Base-by-base conservation (phyloP, 1,284 basidiomycete genomes). In the Ustilago tritici region DNA sequence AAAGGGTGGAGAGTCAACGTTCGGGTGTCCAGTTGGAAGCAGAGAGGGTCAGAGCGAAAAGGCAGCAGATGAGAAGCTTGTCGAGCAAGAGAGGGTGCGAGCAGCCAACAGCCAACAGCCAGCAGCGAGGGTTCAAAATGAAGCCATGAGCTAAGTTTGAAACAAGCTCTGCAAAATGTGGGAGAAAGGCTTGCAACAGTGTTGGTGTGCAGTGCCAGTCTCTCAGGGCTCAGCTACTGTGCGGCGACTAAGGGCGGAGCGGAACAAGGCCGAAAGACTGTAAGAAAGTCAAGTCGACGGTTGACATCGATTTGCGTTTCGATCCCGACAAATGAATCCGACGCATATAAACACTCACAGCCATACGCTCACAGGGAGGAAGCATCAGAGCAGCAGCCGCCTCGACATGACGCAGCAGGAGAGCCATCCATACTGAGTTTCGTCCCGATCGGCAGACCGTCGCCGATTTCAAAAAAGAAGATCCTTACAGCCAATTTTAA, bases 261-360 rank as follows among this genome's bases (percentile, higher is more conserved):
- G 12, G 50, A 52, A 12, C 23, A 3, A 50, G 31, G 14, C 8
- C 49, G 49, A 50, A 31, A 12, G 35, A 54, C 52, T 35, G 23
- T 28, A 28, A 28, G 23, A 28, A 28, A 28, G 23, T 28, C 23
- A 54, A 15, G n/a, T 40, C 35, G 54, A 46, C 43, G 8, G 41
- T 57, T 47, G 56, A 47, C 56, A 34, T 34, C 7, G 32, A 35
- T 57, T 57, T 19, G 41, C 17, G 41, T 46, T 57, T 57, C 43
- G 57, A 59, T 50, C 38, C 4, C 19, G 46, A 59, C 8, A 41
- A 4, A 11, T 7, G 56, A 28, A 38, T 28, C 32, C 31, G 46
- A 50, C 34, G 23, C 23, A 28, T 28, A 28, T 28, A 28, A 28
- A 46, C 43, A 23, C 2, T 46, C 43, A 19, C 43, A 19, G n/a